Base-by-base conservation (phyloP, 306 rosid species). In the Sechiopsis laciniata region DNA sequence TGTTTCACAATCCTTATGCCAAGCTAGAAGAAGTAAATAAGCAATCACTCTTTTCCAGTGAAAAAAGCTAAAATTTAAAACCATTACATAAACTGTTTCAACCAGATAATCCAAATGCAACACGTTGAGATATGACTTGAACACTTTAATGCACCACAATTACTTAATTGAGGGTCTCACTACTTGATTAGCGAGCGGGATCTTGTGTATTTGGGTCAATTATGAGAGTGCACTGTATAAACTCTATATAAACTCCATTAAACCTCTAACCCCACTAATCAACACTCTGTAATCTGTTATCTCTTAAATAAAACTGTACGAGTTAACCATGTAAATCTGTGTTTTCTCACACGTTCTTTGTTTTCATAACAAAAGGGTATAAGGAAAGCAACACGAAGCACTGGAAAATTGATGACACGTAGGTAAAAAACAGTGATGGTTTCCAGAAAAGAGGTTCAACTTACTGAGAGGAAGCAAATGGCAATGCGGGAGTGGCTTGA, bases 401-500 rank as follows among this genome's bases (percentile, higher is more conserved):
- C 2, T 32, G 11, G 46, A 17, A 2, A 40, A 64, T 10, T 4
- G 22, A 64, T 37, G 3, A 10, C 2, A 22, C 15, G 63, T 57
- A 2, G 29, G 7, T 10, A 57, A 11, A 53, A 52, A 57, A 52
- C 42, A 40, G 66, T 9, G 13, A 21, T 10, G 24, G 7, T 13
- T 14, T 19, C 14, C 51, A 73, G 76, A 15, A 42, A 5, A 73
- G 16, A 42, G 16, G 8, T 73, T 10, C 0, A 55, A 79, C 88
- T 37, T 81, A 88, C 97, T 78, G 88, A 62, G 91, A 78, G 82
- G 97, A 91, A 46, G 94, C 83, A 75, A 93, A 93, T 16, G 96
- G 90, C 89, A 87, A 82, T 82, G 90, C 88, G 66, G 96, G 84
- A 2, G 91, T 82, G 40, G 91, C 85, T 52, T 82, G 96, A 65